These are phyloP conservation scores for Plantago elongata DNA, from an alignment of 257 asterid species.

Conservation along the genomic window DNA sequence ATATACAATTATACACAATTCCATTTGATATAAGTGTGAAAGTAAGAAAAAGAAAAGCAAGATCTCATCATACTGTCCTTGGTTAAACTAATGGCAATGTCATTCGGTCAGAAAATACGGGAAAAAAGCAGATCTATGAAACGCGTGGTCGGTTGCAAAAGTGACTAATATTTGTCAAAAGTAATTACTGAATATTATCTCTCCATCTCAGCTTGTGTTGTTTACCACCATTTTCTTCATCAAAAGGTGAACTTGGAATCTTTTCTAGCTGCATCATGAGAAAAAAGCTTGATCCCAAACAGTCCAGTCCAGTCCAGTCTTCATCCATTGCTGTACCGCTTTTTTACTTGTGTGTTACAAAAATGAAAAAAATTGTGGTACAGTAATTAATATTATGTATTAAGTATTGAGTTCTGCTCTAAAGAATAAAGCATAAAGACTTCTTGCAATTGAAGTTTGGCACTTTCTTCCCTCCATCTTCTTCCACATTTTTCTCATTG, in stretches of 20 bases:
- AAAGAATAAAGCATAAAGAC: constrained; percentile 16
- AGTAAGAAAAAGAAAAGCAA: constrained; percentile 2
- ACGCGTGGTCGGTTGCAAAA: constrained; percentile 40
- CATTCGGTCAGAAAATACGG: constrained; percentile 15
- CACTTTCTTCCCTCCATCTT: constrained; percentile 26
- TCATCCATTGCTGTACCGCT: background rate
- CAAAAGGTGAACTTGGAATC: constrained; percentile 18
- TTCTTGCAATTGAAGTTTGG: constrained; percentile 63
- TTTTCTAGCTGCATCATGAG: constrained; percentile 1
- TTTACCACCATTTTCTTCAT: constrained; percentile 1
- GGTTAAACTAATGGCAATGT: background rate
- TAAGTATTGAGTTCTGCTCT: constrained; percentile 18
- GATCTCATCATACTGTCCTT: background rate
- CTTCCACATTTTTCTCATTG: constrained; percentile 19
- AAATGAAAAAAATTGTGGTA: constrained; percentile 18
- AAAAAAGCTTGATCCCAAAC: background rate
- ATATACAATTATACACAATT: too few relatives aligned
- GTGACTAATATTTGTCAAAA: constrained; percentile 40
- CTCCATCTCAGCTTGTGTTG: constrained; percentile 7
- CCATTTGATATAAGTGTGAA: constrained; percentile 6
- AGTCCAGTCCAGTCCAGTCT: background rate
- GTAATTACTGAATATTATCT: constrained; percentile 7
- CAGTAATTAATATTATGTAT: too few relatives aligned
- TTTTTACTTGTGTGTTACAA: background rate
- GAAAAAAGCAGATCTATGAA: constrained; percentile 16